Evolutionary conservation across 768 basidiomycete species (phyloP).

Genomic region (Suillus luteus): DNA sequence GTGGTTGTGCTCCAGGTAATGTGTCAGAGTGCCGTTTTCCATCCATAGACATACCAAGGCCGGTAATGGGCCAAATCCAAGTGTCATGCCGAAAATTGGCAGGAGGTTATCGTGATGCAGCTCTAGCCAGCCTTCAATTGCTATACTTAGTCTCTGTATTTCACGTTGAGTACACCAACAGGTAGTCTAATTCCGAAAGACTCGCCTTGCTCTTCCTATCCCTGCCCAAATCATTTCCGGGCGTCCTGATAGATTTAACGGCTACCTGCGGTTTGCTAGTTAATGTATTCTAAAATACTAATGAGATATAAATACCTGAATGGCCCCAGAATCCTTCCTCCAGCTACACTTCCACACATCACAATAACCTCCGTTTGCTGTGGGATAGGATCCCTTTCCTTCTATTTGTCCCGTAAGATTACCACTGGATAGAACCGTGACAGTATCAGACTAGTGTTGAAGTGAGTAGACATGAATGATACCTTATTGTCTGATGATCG

Average conservation of each 20-base stretch:
- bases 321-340: constrained; percentile 18
- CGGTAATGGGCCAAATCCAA: constrained; percentile 24
- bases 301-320: not conserved
- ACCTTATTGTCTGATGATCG: not conserved
- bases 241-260: constrained; percentile 27
- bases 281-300: not conserved
- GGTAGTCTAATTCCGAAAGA: not conserved
- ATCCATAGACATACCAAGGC: constrained; percentile 31
- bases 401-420: constrained; percentile 15
- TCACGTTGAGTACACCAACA: not conserved
- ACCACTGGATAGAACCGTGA: not conserved
- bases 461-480: not conserved
- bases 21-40: constrained; percentile 27
- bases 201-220: constrained; percentile 21
- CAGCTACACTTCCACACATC: constrained; percentile 22
- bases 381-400: constrained; percentile 11
- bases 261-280: constrained; percentile 23
- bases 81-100: constrained; percentile 21
- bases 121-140: constrained; percentile 27
- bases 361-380: constrained; percentile 12
- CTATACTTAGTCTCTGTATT: constrained; percentile 16
- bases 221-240: constrained; percentile 10
- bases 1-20: constrained; percentile 18
- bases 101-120: constrained; percentile 26
- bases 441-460: not conserved